A percentile compares a stretch with the other conserved stretches of the same genome.
Evolutionary conservation across 2,329 filamentous ascomycete genomes (phyloP).

Genomic region (Samsoniella hepiali): DNA sequence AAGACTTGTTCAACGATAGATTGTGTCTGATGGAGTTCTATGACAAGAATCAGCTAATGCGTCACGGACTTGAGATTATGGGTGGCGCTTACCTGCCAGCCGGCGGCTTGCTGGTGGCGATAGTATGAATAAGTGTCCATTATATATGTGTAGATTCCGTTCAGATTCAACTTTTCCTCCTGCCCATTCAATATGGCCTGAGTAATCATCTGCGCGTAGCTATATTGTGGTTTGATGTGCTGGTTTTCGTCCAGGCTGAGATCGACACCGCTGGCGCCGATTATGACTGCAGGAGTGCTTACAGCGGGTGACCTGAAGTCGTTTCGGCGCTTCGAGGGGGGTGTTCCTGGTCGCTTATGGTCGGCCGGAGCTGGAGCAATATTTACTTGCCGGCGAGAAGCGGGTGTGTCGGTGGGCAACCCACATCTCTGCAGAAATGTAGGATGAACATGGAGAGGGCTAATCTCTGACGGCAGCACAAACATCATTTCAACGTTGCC

Average conservation of each 20-base stretch:
- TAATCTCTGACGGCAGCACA: constrained; percentile 74
- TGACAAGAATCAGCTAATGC: constrained; percentile 20
- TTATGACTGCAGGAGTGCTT: constrained; percentile 36
- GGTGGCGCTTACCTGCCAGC: constrained; percentile 75
- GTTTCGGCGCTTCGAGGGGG: constrained; percentile 43
- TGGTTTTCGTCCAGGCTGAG: constrained; percentile 79
- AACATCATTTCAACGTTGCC: constrained; percentile 98
- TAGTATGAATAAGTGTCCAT: constrained; percentile 92
- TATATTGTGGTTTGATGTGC: constrained; percentile 92
- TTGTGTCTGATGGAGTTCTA: constrained; percentile 97
- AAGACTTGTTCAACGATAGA: constrained; percentile 88
- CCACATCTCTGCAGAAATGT: constrained; percentile 68
- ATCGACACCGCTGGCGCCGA: constrained; percentile 58
- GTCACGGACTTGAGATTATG: too few relatives aligned
- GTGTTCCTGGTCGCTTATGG: constrained; percentile 59
- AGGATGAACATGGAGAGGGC: constrained; percentile 63
- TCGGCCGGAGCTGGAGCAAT: constrained; percentile 59
- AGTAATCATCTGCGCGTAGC: constrained; percentile 94
- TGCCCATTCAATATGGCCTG: constrained; percentile 87
- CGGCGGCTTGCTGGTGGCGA: constrained; percentile 68
- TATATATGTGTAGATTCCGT: constrained; percentile 92
- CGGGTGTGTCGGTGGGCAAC: constrained; percentile 37
- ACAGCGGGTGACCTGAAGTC: constrained; percentile 32
- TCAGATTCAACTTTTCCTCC: constrained; percentile 85
- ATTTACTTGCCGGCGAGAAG: constrained; percentile 41